Base-by-base conservation (phyloP, 768 basidiomycete species). In the Mycena amicta region DNA sequence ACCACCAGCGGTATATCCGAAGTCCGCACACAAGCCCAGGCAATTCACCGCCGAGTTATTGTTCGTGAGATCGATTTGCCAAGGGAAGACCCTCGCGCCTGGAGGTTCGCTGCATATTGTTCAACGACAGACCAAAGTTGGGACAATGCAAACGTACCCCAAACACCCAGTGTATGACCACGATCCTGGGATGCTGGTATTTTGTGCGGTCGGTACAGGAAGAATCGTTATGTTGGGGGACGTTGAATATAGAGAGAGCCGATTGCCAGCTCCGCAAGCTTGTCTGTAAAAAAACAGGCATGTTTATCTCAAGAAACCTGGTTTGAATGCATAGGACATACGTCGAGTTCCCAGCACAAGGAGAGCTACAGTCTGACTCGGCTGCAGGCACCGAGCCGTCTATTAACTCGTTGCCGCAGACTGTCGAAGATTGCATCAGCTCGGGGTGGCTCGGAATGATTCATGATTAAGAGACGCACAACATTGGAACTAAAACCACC, bases 1-100 rank as follows among this genome's bases (percentile, higher is more conserved):
- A 56, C 88, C 90, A 27, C 85, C 84, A 39, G 82, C 89, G 1
- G 86, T 79, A 66, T 83, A 93, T 6, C 92, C 92, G 62, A 84
- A 92, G 1, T 79, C 76, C 13, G 84, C 79, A 64, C 92, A 93
- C 67, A 85, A 87, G 46, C 70, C 79, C 63, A 92, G 75, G 66
- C 92, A 93, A 1, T 79, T 79, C 0, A 80, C 70, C 3, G 85
- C 47, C 25, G 47, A 49, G 47, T 49, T 49, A 22, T 49, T 49
- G 5, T 5, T 29, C 27, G 12, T 8, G 27, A 26, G 26, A 12
- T 26, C 13, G 5, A 26, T 25, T 23, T 49, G 47, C 47, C 47
- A 49, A 12, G 47, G 47, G n/a, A 49, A 26, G 22, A 28, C 26
- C 11, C n/a, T 25, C 5, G 5, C 22, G 5, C 68, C 68, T 23